Base-by-base conservation (phyloP, 768 basidiomycete species). In the Lentinus brumalis region DNA sequence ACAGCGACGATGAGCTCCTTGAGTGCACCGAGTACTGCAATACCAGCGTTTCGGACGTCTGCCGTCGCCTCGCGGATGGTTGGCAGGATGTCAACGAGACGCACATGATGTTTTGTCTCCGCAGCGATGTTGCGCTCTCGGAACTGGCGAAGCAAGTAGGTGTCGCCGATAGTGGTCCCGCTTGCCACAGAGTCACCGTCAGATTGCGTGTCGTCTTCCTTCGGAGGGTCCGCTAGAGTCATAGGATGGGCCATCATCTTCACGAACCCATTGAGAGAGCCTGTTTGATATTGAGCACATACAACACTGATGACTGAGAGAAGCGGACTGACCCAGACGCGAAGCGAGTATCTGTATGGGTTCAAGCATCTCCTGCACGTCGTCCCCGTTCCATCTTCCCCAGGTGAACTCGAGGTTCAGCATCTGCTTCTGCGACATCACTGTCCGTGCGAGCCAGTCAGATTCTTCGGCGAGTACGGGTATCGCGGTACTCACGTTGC, bases 351-450 rank as follows among this genome's bases (percentile, higher is more conserved):
- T 56, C n/a, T 69, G 59, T 14, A 80, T 62, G 0, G 78, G 79
- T 39, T 73, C 70, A 14, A 75, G 67, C 21, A 81, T 62, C n/a
- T 55, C 67, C 39, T 67, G 71, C 14, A 79, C 66, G 60, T 82
- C 80, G 31, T 78, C 76, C 21, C 76, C 77, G 62, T 74, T 81
- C 79, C 80, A 81, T 47, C 73, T 73, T 3, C 80, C 80, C 70
- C 72, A 76, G 60, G 74, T 77, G 67, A 81, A 80, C 64, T 81
- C 80, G 15, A 75, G 68, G 44, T 76, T 70, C 18, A 81, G 70
- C 57, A 79, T 73, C 9, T 70, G 70, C n/a, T 71, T 69, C 12
- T 71, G 74, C 8, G 65, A 63, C 18, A 56, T 63, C 57, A 79
- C 79, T 80, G 63, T 5, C 15, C 21, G 38, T 21, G 2, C 29